Evolutionary conservation across 768 basidiomycete genomes (phyloP).

Genomic region (Coprinopsis marcescibilis): DNA sequence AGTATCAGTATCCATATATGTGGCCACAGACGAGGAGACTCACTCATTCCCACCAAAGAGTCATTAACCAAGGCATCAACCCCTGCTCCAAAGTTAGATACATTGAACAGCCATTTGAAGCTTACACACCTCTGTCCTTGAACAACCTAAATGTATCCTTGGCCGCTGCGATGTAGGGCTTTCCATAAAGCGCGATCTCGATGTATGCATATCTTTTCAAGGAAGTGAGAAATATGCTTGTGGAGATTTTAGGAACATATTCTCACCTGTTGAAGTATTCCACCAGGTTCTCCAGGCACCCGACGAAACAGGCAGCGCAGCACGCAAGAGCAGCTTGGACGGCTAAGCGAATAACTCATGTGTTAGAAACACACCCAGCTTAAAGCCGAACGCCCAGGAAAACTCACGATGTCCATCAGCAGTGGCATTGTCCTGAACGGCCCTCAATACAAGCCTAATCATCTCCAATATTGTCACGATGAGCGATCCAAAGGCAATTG

Average conservation of each 20-base stretch:
- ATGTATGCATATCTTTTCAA: constrained; percentile 76
- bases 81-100: no score
- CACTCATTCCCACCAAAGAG: constrained; percentile 73
- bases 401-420: constrained; percentile 62
- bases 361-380: constrained; percentile 1
- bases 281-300: constrained; percentile 61
- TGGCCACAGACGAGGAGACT: constrained; percentile 19
- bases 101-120: no score
- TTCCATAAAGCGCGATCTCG: constrained; percentile 84
- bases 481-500: constrained; percentile 79
- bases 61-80: constrained; percentile 83
- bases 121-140: constrained; percentile 53
- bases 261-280: constrained; percentile 73
- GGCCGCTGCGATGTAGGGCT: constrained; percentile 73
- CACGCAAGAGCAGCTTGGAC: constrained; percentile 71
- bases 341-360: constrained; percentile 37
- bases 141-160: constrained; percentile 81
- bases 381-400: background rate
- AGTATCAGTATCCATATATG: background rate
- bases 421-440: constrained; percentile 52
- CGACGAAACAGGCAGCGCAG: constrained; percentile 73
- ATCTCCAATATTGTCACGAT: constrained; percentile 79
- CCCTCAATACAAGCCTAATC: constrained; percentile 53
- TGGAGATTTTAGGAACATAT: no score
- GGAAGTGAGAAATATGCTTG: no score